These are phyloP conservation scores for Calonectria hawksworthii DNA, from an alignment of 2,329 filamentous ascomycete species.

Conservation along the genomic window DNA sequence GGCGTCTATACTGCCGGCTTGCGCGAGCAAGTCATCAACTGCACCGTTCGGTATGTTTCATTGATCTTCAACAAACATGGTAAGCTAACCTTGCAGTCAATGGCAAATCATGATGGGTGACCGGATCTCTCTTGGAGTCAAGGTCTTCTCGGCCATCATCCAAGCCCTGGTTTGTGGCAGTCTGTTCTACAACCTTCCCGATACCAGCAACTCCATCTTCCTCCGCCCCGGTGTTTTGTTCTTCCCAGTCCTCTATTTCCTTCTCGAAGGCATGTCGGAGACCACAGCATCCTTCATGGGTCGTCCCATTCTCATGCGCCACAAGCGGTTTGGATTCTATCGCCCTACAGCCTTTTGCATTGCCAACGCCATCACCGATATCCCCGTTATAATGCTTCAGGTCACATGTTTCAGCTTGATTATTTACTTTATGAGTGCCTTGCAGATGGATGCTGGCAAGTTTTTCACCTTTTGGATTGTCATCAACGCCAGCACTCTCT, in stretches of 20 bases:
- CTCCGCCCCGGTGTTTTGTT: constrained; percentile 50
- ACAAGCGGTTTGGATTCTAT: constrained; percentile 51
- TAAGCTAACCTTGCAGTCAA: constrained; percentile 32
- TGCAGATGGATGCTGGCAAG: constrained; percentile 45
- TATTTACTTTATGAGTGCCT: constrained; percentile 51
- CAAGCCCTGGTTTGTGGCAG: constrained; percentile 75
- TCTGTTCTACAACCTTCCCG: constrained; percentile 75
- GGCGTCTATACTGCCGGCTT: constrained; percentile 45
- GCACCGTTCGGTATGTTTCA: constrained; percentile 55
- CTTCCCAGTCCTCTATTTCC: constrained; percentile 55
- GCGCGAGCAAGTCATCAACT: constrained; percentile 48
- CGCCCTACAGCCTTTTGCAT: constrained; percentile 51
- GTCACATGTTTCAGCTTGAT: constrained; percentile 65
- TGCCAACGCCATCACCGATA: constrained; percentile 55
- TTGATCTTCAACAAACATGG: constrained; percentile 40
- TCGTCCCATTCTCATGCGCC: constrained; percentile 49
- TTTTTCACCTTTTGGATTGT: constrained; percentile 78
- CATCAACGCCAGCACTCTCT: constrained; percentile 70
- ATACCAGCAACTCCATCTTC: constrained; percentile 71
- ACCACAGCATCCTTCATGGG: constrained; percentile 49
- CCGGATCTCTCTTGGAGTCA: constrained; percentile 46
- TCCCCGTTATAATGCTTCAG: constrained; percentile 64
- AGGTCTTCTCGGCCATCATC: constrained; percentile 71
- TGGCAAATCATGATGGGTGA: constrained; percentile 51
- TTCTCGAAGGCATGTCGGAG: constrained; percentile 59